Percentiles rank a stretch among this genome's conserved stretches.
Conservation (phyloP, 305 asterid genomes). For the Fraxinus latifolia region DNA sequence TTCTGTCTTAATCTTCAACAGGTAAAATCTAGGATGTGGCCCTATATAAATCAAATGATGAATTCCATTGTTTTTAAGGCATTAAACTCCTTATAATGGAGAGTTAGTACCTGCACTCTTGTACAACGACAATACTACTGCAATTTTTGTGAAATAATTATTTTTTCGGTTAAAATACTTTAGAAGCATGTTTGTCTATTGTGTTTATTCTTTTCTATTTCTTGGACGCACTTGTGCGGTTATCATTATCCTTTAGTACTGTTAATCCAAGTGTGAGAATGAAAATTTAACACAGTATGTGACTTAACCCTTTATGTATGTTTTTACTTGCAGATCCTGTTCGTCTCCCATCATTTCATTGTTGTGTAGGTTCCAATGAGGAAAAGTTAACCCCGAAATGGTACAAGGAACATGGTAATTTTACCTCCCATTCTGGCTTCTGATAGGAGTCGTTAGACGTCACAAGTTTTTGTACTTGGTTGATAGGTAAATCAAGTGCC, state of each 20-base stretch:
- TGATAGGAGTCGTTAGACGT: background rate
- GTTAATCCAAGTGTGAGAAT: background rate
- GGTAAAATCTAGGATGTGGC: background rate
- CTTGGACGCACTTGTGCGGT: background rate
- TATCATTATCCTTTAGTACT: background rate
- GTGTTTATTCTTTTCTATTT: background rate
- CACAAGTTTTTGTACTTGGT: background rate
- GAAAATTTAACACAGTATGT: background rate
- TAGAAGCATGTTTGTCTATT: background rate
- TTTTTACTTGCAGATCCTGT: constrained; percentile 56
- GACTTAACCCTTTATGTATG: constrained; percentile 17
- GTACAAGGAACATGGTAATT: constrained; percentile 73
- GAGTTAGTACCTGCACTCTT: background rate
- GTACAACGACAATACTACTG: background rate
- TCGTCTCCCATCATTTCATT: constrained; percentile 72
- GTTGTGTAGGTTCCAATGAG: constrained; percentile 74
- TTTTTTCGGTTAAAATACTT: background rate
- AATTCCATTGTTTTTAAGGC: background rate
- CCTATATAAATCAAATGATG: background rate
- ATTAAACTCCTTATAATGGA: background rate
- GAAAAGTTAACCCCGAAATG: constrained; percentile 64
- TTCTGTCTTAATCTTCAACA: background rate
- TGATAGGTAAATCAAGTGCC: background rate
- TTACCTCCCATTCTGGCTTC: background rate
- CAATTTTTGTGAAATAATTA: background rate